These are phyloP conservation scores for Magnaporthiopsis incrustans DNA, from an alignment of 2,329 filamentous ascomycete genomes.

Conservation along the genomic window DNA sequence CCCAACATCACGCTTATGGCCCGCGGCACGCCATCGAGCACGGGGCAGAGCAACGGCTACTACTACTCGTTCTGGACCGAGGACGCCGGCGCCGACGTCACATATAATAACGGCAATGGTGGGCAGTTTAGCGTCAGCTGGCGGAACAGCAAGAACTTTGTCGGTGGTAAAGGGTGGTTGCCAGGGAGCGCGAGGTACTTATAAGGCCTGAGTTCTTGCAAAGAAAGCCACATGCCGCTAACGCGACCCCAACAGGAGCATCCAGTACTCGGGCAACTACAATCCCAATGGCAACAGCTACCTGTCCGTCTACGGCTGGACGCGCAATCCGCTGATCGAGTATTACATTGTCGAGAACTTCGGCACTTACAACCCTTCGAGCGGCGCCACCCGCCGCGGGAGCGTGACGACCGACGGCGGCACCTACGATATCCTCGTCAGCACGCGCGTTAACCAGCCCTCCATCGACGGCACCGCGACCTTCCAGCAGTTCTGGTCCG, in stretches of 20 bases:
- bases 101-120: constrained; percentile 31
- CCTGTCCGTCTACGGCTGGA: constrained; percentile 28
- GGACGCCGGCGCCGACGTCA: constrained; percentile 22
- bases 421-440: constrained; percentile 26
- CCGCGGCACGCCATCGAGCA: neutral
- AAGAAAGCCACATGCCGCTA: neutral
- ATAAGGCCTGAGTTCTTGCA: too few species aligned
- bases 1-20: constrained; percentile 1
- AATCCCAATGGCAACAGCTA: constrained; percentile 36
- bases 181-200: neutral
- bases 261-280: constrained; percentile 41
- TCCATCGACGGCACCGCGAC: constrained; percentile 38
- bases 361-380: constrained; percentile 20
- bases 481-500: constrained; percentile 42
- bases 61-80: constrained; percentile 37
- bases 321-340: constrained; percentile 27
- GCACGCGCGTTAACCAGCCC: constrained; percentile 32
- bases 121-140: constrained; percentile 34
- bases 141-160: constrained; percentile 36
- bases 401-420: constrained; percentile 24
- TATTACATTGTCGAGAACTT: constrained; percentile 30
- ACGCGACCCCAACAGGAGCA: neutral
- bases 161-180: constrained; percentile 2
- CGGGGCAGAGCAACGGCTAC: constrained; percentile 26
- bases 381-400: constrained; percentile 23